Evolutionary conservation across 331 rosid genomes (phyloP).

Genomic region (Acacia concinna): DNA sequence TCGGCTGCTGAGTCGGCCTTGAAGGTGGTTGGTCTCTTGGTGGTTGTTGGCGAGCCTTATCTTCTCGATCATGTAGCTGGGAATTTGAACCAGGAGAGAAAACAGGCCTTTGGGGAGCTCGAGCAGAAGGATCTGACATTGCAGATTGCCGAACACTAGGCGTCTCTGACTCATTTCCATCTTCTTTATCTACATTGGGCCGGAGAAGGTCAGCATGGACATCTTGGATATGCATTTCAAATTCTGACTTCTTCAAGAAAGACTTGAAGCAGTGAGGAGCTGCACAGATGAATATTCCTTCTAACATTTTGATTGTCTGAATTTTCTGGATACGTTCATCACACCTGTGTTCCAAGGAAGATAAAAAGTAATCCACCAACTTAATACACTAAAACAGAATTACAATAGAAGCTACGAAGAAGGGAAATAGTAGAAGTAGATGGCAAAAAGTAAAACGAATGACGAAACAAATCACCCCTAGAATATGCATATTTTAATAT

Average conservation of each 20-base stretch:
- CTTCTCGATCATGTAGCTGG: conserved; percentile 80
- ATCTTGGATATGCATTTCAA: conserved; percentile 88
- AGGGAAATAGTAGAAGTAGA: conserved; percentile 9
- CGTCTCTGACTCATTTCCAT: conserved; percentile 82
- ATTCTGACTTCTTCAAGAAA: conserved; percentile 75
- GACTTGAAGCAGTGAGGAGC: conserved; percentile 99
- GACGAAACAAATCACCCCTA: not conserved
- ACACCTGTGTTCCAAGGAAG: conserved; percentile 59
- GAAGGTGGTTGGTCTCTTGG: conserved; percentile 72
- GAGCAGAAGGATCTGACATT: conserved; percentile 68
- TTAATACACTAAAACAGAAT: conserved; percentile 15
- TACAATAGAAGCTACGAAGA: conserved; percentile 4
- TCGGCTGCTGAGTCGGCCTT: conserved; percentile 59
- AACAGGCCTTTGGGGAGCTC: conserved; percentile 71
- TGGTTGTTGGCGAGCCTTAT: conserved; percentile 68
- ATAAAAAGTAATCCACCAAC: conserved; percentile 25
- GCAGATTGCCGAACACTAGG: conserved; percentile 65
- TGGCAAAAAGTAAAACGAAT: not conserved
- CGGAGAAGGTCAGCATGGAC: conserved; percentile 72
- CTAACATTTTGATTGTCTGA: conserved; percentile 95
- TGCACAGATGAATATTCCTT: conserved; percentile 95
- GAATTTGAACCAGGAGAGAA: conserved; percentile 82
- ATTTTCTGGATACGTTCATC: conserved; percentile 99
- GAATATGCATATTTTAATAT: conserved; percentile 12
- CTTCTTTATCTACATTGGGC: conserved; percentile 79